Evolutionary conservation across 148 eudicot species (phyloP), one percentile per base, ranked within the genome.

Genomic region (Simmondsia chinensis): DNA sequence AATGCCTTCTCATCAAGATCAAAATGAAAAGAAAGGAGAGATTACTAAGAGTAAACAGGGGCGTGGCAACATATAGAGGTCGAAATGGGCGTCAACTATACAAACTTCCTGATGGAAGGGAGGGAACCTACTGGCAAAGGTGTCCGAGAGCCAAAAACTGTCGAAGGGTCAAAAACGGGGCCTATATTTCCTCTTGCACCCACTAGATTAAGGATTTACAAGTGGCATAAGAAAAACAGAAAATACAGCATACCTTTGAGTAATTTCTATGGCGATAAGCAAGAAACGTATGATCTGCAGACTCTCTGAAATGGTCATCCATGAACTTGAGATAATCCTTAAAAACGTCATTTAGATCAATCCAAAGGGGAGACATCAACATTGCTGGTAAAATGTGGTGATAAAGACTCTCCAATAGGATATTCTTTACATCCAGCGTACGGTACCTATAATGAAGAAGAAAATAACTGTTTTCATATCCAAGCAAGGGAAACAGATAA

Each of bases 241-340:
- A 30, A 29, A 2, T 17, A n/a, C 15, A 37, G 36, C 83, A 43
- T 76, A 89, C 97, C 59, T 89, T 89, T 37, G 97, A 89, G 60
- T 89, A 89, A 59, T 79, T 89, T 31, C 94, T 66, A 61, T 89
- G 95, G 29, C 94, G 95, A 60, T 85, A 89, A 26, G 97, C 93
- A 56, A 84, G 87, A 69, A 81, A 89, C 2, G 97, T 84, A 58
- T 81, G 93, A 61, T 89, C 97, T 20, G 95, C 97, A 50, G 95
- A 82, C 74, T 89, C 97, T 57, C 78, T 67, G 32, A 85, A 70
- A 69, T 89, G 77, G 47, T 82, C 95, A 60, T 85, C 93, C 95
- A 84, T 84, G 72, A 89, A 85, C 63, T 59, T 82, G 36, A 89
- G 67, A 63, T 89, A 89, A 33, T 82, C 95, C 21, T 57, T 70